Evolutionary conservation across 164 flowering plant genomes (phyloP).

Genomic region (Sedum album): DNA sequence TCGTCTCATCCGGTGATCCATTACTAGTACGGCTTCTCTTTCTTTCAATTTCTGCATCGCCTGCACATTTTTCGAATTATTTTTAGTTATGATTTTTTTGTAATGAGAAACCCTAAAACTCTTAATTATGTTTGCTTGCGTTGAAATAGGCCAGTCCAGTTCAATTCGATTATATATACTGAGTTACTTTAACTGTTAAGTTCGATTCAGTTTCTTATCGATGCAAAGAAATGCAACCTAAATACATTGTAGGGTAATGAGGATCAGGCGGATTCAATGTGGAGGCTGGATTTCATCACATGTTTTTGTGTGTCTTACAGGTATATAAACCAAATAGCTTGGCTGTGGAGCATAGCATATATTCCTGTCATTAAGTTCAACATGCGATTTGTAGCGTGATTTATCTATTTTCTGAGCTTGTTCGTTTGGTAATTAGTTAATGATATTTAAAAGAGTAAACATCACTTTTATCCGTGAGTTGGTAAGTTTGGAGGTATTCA

Average conservation of each 20-base stretch:
- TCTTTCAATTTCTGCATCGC: conserved; percentile 45
- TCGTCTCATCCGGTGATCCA: conserved; percentile 52
- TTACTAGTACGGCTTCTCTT: conserved; percentile 36
- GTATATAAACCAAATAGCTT: background rate
- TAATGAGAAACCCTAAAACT: background rate
- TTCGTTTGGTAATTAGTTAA: background rate
- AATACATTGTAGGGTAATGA: background rate
- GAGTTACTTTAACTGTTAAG: too few relatives aligned
- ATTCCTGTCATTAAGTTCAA: background rate
- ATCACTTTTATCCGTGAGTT: conserved; percentile 77
- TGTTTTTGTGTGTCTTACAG: background rate
- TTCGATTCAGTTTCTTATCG: too few relatives aligned
- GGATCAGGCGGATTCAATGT: background rate
- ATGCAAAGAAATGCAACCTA: too few relatives aligned
- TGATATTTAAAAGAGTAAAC: conserved; percentile 61
- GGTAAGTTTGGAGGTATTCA: conserved; percentile 61
- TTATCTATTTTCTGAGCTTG: background rate
- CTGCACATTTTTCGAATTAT: too few relatives aligned
- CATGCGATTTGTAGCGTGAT: background rate
- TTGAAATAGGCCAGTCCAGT: background rate
- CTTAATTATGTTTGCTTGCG: too few relatives aligned
- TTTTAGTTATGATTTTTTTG: background rate
- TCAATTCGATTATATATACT: too few relatives aligned
- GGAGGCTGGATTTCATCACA: background rate
- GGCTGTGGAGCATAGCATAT: background rate